Percentiles rank a stretch among this genome's conserved stretches.
Evolutionary conservation across 306 rosid genomes (phyloP).

Genomic region (Quillaja saponaria): DNA sequence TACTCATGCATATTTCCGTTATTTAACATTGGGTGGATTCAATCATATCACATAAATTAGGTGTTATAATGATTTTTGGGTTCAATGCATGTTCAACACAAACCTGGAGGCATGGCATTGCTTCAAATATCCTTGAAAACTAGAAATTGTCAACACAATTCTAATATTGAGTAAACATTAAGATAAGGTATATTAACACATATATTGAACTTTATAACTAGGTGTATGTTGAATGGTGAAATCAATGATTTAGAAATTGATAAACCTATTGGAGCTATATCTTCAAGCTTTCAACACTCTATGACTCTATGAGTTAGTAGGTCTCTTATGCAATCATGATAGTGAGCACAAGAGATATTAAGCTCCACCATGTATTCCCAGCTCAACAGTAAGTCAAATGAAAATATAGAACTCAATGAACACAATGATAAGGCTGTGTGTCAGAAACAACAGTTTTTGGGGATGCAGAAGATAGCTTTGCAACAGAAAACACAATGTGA

Average conservation of each 20-base stretch:
- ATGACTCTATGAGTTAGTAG: not conserved
- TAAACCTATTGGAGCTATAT: not conserved
- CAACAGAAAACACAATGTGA: not conserved
- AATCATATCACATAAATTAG: not conserved
- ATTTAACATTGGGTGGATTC: too few species aligned
- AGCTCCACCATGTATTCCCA: not conserved
- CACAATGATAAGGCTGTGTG: slow-evolving; percentile 5
- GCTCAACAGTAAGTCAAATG: not conserved
- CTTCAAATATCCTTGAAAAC: not conserved
- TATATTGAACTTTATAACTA: not conserved
- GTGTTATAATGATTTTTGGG: not conserved
- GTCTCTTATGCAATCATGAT: not conserved
- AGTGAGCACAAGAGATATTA: too few species aligned
- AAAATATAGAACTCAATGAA: not conserved
- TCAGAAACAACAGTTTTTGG: not conserved
- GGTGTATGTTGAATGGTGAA: slow-evolving; percentile 1
- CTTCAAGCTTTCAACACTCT: not conserved
- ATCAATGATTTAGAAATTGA: not conserved
- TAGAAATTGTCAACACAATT: not conserved
- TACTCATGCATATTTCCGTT: too few species aligned
- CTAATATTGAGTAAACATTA: not conserved
- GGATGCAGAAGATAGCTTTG: not conserved
- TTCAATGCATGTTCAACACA: too few species aligned
- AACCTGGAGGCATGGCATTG: too few species aligned
- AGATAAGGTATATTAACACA: not conserved